A percentile compares a stretch with the other conserved stretches of the same genome.
phyloP scores from a whole-genome alignment of 768 basidiomycete species.

The Dictyophora rubrovolvata region DNA sequence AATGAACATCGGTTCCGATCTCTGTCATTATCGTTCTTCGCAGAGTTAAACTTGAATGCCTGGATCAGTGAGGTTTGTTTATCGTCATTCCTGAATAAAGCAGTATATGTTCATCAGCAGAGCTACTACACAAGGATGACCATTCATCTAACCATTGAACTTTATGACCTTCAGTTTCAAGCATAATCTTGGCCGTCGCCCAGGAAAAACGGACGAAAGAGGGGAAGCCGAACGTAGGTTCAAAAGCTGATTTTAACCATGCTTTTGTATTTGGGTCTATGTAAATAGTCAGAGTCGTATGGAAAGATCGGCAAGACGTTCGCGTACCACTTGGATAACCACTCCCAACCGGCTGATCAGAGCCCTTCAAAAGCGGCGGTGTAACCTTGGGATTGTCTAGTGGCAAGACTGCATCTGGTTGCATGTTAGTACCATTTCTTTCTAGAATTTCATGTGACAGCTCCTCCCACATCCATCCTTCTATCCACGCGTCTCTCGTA shows the following conservation, averaged over 20 bases:
- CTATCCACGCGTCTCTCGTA: constrained; percentile 83
- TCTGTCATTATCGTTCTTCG: constrained; percentile 20
- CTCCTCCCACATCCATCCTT: constrained; percentile 78
- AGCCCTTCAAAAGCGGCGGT: no score
- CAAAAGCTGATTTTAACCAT: constrained; percentile 67
- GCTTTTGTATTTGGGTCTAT: constrained; percentile 86
- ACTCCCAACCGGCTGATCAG: constrained; percentile 41
- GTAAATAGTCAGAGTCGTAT: neutral
- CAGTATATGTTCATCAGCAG: neutral
- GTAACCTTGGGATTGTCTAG: no score
- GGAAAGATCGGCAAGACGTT: neutral
- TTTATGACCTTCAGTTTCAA: constrained; percentile 71
- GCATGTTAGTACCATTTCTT: constrained; percentile 9
- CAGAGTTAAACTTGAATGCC: constrained; percentile 61
- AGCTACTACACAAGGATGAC: neutral
- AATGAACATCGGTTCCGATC: constrained; percentile 71
- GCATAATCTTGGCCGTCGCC: constrained; percentile 78
- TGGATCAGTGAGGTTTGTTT: constrained; percentile 65
- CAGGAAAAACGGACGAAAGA: constrained; percentile 88
- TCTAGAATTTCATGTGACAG: neutral
- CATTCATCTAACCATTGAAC: constrained; percentile 60
- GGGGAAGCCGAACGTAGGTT: constrained; percentile 89
- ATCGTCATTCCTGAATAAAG: constrained; percentile 63
- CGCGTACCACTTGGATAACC: constrained; percentile 62
- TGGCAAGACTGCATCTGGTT: no score